These are phyloP conservation scores for Neonectria punicea DNA, from an alignment of 2,329 filamentous ascomycete species.

Conservation along the genomic window DNA sequence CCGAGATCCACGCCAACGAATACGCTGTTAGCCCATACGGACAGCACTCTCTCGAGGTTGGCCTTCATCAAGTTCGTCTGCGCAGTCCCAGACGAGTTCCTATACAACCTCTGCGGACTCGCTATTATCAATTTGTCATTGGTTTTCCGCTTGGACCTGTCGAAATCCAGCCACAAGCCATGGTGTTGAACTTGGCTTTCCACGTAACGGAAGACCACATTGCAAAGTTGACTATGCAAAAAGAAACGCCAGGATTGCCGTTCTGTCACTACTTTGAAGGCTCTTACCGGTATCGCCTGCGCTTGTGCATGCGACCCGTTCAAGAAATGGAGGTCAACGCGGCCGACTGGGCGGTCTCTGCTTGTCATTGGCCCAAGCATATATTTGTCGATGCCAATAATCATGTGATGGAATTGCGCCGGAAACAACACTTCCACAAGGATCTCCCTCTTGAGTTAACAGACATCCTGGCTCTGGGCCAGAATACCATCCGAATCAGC, in stretches of 20 bases:
- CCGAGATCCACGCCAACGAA: constrained; percentile 44
- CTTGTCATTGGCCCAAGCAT: constrained; percentile 76
- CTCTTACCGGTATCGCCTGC: constrained; percentile 73
- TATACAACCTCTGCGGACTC: constrained; percentile 39
- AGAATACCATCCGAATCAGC: constrained; percentile 70
- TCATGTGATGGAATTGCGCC: constrained; percentile 65
- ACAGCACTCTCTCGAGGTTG: constrained; percentile 52
- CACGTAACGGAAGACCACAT: constrained; percentile 51
- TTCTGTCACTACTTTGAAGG: constrained; percentile 58
- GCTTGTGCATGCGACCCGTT: constrained; percentile 62
- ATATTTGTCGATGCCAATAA: constrained; percentile 77
- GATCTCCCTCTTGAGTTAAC: constrained; percentile 83
- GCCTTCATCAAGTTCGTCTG: constrained; percentile 59
- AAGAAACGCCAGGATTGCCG: constrained; percentile 45
- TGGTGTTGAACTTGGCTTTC: constrained; percentile 60
- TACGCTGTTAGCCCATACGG: constrained; percentile 56
- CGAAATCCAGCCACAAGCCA: constrained; percentile 47
- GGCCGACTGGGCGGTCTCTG: constrained; percentile 69
- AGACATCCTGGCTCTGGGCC: constrained; percentile 63
- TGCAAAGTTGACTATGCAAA: constrained; percentile 48
- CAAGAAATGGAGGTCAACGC: constrained; percentile 49
- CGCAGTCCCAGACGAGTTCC: constrained; percentile 61
- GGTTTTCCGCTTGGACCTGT: constrained; percentile 61
- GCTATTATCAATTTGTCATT: constrained; percentile 68
- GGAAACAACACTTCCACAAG: constrained; percentile 78